These are phyloP conservation scores for Lenzites betulinus DNA, from an alignment of 768 basidiomycete genomes.

Conservation along the genomic window DNA sequence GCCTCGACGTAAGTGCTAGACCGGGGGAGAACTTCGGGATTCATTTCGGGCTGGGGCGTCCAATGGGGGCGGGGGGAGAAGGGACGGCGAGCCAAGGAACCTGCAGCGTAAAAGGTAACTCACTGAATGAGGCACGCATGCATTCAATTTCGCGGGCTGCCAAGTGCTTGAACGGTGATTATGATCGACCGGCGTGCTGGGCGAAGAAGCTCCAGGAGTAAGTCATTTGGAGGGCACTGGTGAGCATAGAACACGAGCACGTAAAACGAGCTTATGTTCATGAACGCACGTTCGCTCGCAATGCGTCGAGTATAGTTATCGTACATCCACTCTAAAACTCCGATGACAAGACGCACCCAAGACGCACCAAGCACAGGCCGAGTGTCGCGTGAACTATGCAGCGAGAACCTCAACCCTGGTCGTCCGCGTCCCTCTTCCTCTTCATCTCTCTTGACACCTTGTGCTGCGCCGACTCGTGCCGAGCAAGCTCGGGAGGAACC, in stretches of 20 bases:
- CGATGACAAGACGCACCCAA: constrained; percentile 10
- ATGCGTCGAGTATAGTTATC: constrained; percentile 3
- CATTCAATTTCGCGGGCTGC: background rate
- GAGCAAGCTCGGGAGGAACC: constrained; percentile 83
- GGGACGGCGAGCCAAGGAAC: background rate
- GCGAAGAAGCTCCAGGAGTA: background rate
- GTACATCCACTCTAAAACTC: background rate
- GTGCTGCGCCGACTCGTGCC: constrained; percentile 91
- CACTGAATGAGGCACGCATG: background rate
- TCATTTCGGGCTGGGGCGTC: background rate
- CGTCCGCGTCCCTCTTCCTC: constrained; percentile 85
- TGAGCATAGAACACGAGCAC: background rate
- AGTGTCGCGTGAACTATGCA: background rate
- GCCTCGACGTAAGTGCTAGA: constrained; percentile 2
- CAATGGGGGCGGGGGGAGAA: background rate
- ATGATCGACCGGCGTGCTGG: background rate
- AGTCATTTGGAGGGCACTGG: background rate
- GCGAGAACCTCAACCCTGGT: constrained; percentile 40
- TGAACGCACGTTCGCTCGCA: constrained; percentile 6
- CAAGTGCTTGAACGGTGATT: background rate
- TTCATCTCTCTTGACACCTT: constrained; percentile 95
- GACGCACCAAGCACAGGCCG: constrained; percentile 1
- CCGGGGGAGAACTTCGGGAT: constrained; percentile 4
- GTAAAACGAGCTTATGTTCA: background rate
- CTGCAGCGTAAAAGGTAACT: background rate